These are phyloP conservation scores for Hypoxylon sp. DNA, from an alignment of 2,329 filamentous ascomycete species.

Conservation along the genomic window DNA sequence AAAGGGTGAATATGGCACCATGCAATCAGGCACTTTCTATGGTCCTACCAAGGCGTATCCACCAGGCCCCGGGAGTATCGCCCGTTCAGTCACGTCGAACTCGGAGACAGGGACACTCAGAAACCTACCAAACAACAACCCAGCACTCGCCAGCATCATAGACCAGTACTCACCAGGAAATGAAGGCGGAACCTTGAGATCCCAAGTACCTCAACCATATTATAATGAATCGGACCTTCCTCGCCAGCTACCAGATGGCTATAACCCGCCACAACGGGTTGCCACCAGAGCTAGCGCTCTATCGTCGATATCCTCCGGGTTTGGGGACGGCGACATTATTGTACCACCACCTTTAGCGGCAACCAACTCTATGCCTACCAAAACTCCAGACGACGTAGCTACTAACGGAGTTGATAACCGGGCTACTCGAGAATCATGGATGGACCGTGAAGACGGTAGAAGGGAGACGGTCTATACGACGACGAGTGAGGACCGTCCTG, in stretches of 20 bases:
- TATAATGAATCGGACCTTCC: conserved; percentile 59
- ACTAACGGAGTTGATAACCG: conserved; percentile 35
- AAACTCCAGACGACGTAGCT: background rate
- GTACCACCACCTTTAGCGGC: conserved; percentile 55
- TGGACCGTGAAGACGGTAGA: conserved; percentile 49
- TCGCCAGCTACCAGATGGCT: conserved; percentile 57
- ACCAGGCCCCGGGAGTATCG: conserved; percentile 35
- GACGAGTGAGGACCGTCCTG: conserved; percentile 67
- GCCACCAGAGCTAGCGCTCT: conserved; percentile 64
- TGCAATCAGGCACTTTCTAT: conserved; percentile 47
- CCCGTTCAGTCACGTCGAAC: conserved; percentile 38
- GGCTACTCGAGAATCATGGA: conserved; percentile 57
- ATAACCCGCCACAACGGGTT: conserved; percentile 55
- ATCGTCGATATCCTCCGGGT: conserved; percentile 75
- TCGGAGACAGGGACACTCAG: conserved; percentile 44
- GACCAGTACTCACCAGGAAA: conserved; percentile 50
- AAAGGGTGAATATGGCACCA: conserved; percentile 45
- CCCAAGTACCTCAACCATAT: conserved; percentile 57
- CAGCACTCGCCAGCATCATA: conserved; percentile 46
- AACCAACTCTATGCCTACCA: conserved; percentile 39
- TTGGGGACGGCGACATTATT: conserved; percentile 73
- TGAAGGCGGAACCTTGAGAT: conserved; percentile 53
- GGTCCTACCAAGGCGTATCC: conserved; percentile 45
- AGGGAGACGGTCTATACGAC: conserved; percentile 69
- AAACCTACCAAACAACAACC: conserved; percentile 36